These are phyloP conservation scores for Stemphylium beticola DNA, from an alignment of 2,329 filamentous ascomycete genomes.

Conservation along the genomic window DNA sequence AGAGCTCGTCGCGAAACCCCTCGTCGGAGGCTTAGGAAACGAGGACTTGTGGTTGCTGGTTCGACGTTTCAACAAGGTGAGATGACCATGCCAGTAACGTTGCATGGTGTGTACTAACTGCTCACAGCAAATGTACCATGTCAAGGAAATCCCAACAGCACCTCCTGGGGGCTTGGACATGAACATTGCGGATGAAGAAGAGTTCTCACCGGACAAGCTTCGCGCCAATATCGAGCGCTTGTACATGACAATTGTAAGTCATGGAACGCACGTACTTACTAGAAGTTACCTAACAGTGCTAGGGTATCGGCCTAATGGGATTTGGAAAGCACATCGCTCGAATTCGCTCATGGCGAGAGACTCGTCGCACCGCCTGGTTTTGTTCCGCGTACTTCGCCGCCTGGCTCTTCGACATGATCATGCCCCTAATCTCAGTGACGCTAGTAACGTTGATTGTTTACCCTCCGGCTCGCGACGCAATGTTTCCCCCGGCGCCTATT, in stretches of 20 bases:
- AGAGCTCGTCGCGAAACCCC: slow-evolving; percentile 61
- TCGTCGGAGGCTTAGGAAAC: slow-evolving; percentile 72
- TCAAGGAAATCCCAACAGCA: slow-evolving; percentile 68
- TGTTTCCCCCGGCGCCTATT: slow-evolving; percentile 80
- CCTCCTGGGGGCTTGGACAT: slow-evolving; percentile 75
- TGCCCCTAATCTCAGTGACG: slow-evolving; percentile 65
- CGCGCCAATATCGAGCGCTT: slow-evolving; percentile 77
- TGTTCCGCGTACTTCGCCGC: slow-evolving; percentile 67
- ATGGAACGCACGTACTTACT: neutral
- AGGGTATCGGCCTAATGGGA: slow-evolving; percentile 67
- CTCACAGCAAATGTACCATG: slow-evolving; percentile 67
- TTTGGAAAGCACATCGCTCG: slow-evolving; percentile 77
- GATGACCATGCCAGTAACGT: neutral
- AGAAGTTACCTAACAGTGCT: slow-evolving; percentile 10
- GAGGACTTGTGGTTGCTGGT: slow-evolving; percentile 76
- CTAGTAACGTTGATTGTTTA: slow-evolving; percentile 71
- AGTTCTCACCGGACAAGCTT: slow-evolving; percentile 84
- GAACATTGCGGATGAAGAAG: slow-evolving; percentile 80
- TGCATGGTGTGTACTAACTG: slow-evolving; percentile 25
- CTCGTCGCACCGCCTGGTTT: slow-evolving; percentile 70
- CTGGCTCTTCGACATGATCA: slow-evolving; percentile 75
- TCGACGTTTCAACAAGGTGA: slow-evolving; percentile 74
- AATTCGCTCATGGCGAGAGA: slow-evolving; percentile 80
- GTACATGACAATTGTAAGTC: slow-evolving; percentile 73
- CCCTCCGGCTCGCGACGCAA: slow-evolving; percentile 64